Base-by-base conservation (phyloP, 2,329 filamentous ascomycete species). In the Penicillium sp. region DNA sequence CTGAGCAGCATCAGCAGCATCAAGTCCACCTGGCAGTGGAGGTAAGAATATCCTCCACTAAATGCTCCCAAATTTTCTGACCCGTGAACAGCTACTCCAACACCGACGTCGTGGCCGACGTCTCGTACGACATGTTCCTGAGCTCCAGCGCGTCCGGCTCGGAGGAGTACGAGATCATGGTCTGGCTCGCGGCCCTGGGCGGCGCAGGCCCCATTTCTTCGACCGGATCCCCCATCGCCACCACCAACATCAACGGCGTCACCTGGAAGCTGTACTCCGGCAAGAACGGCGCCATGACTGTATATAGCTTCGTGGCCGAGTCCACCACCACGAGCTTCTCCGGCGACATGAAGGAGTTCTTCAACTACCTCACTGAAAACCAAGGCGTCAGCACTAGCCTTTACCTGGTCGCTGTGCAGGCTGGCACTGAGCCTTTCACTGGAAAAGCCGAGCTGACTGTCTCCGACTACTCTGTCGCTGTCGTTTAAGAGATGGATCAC, bases 91-190 rank as follows among this genome's bases (percentile, higher is more conserved):
- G 70, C 30, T 83, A 84, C 69, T 74, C 73, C 27, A 79, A 76
- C 53, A 72, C 67, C 45, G 55, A 71, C 48, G 65, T 84, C 44
- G 71, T 81, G 30, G 81, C 81, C 46, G 77, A 86, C 61, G 83
- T 87, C 14, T 75, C 82, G 13, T 86, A 84, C 62, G 82, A 86
- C 64, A 68, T 86, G 45, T 86, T 86, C 70, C 82, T 82, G 7
- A 63, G 68, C 25, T 74, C 78, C 38, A 73, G 73, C 16, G 74
- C 79, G 1, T 69, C 69, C 27, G 75, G 73, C 38, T 64, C 57
- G 42, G 64, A 75, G n/a, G 73, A 81, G 60, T 85, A 82, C 63
- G 84, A 87, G 69, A 74, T 87, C 60, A 87, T 87, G 84, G 77
- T 87, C 58, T 87, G 84, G 84, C 73, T 85, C 41, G 79, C 74